These are phyloP conservation scores for Talaromyces albobiverticillius DNA, from an alignment of 2,329 filamentous ascomycete species.

Conservation along the genomic window DNA sequence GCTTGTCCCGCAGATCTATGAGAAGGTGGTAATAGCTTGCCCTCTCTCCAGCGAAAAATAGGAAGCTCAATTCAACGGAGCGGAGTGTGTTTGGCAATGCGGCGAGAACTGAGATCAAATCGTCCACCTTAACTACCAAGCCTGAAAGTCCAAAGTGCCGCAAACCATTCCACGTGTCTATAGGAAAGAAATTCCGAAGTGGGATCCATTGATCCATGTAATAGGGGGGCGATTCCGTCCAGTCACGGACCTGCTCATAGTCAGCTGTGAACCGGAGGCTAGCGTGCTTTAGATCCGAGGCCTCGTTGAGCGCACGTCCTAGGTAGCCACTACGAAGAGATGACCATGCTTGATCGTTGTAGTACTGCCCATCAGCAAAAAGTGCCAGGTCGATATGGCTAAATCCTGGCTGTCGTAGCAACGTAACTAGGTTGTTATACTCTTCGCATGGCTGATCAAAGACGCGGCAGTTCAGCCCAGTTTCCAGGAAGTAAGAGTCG, in stretches of 20 bases:
- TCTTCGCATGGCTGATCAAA: no score
- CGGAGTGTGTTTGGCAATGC: conserved; percentile 25
- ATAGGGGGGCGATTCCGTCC: no score
- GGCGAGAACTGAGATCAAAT: conserved; percentile 27
- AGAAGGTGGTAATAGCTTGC: neutral
- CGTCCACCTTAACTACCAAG: conserved; percentile 23
- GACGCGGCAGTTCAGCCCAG: no score
- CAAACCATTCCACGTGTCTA: conserved; percentile 26
- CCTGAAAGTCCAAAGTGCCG: conserved; percentile 29
- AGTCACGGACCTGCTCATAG: neutral
- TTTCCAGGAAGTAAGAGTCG: no score
- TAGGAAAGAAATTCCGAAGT: conserved; percentile 27
- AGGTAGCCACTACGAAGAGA: conserved; percentile 8
- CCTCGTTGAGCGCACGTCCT: neutral
- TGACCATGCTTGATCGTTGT: neutral
- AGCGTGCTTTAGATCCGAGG: neutral
- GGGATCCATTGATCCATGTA: conserved; percentile 11
- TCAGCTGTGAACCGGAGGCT: neutral
- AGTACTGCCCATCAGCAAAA: conserved; percentile 11
- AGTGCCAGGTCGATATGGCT: conserved; percentile 25
- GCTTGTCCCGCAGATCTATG: neutral
- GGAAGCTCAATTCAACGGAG: conserved; percentile 33
- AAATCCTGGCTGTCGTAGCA: no score
- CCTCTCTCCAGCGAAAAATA: conserved; percentile 20
- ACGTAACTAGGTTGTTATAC: no score